Evolutionary conservation across 768 basidiomycete species (phyloP).

Genomic region (Paxillus ammoniavirescens): DNA sequence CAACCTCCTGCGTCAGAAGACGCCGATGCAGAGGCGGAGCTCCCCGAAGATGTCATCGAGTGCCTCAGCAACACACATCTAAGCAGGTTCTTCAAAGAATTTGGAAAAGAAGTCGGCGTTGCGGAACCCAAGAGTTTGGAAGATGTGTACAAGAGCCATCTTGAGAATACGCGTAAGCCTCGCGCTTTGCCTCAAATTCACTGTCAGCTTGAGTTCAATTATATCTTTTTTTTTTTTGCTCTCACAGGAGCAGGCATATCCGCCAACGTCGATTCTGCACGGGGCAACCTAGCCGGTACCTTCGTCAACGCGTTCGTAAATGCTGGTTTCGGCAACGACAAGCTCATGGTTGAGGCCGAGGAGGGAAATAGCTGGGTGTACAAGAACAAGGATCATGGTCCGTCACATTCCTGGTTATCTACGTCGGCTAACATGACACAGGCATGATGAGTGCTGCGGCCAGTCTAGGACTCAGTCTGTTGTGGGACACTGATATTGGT

Average conservation of each 20-base stretch:
- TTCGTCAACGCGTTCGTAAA: slow-evolving; percentile 99
- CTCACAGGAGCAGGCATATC: slow-evolving; percentile 59
- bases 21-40: slow-evolving; percentile 58
- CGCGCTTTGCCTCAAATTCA: neutral
- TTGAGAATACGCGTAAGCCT: slow-evolving; percentile 82
- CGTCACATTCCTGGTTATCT: slow-evolving; percentile 13
- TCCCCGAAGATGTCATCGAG: slow-evolving; percentile 79
- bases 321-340: slow-evolving; percentile 97
- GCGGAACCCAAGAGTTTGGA: slow-evolving; percentile 88
- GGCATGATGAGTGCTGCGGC: slow-evolving; percentile 98
- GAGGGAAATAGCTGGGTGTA: slow-evolving; percentile 99
- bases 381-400: slow-evolving; percentile 99
- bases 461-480: slow-evolving; percentile 84
- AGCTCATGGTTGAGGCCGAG: slow-evolving; percentile 94
- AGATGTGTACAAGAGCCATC: slow-evolving; percentile 95
- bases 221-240: neutral
- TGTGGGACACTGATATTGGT: slow-evolving; percentile 97
- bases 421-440: slow-evolving; percentile 25
- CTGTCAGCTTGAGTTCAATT: neutral
- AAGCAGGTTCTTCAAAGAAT: slow-evolving; percentile 81
- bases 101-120: slow-evolving; percentile 93
- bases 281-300: slow-evolving; percentile 91
- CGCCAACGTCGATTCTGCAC: slow-evolving; percentile 86
- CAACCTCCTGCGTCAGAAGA: slow-evolving; percentile 52
- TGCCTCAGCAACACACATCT: slow-evolving; percentile 86